Evolutionary conservation across 2,329 filamentous ascomycete genomes (phyloP).

Genomic region (Colletotrichum neosansevieriae): DNA sequence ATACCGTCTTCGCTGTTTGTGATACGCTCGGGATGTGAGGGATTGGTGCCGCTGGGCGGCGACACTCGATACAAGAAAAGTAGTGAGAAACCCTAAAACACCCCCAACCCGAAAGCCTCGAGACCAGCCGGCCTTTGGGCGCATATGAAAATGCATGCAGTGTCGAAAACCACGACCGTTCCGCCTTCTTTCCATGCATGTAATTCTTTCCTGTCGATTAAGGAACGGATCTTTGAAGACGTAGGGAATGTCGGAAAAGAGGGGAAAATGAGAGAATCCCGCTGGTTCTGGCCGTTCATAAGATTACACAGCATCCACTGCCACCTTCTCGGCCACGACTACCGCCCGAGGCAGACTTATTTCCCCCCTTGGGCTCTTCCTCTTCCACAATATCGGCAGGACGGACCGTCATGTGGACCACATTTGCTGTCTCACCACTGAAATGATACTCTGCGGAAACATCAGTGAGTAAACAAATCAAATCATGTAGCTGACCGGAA

Average conservation of each 20-base stretch:
- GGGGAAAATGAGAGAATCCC: neutral
- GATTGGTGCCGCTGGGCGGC: neutral
- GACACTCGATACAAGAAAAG: constrained; percentile 22
- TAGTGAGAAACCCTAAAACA: constrained; percentile 36
- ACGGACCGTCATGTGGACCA: constrained; percentile 94
- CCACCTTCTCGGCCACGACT: constrained; percentile 55
- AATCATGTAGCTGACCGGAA: neutral
- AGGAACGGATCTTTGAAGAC: constrained; percentile 26
- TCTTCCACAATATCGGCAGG: constrained; percentile 88
- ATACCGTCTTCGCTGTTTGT: constrained; percentile 42
- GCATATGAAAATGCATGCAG: constrained; percentile 36
- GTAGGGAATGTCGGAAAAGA: constrained; percentile 4
- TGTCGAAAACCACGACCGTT: constrained; percentile 9
- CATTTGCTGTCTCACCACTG: constrained; percentile 79
- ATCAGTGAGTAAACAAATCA: constrained; percentile 20
- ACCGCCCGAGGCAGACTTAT: constrained; percentile 59
- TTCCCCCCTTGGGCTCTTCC: constrained; percentile 77
- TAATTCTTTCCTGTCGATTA: constrained; percentile 12
- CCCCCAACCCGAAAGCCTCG: constrained; percentile 28
- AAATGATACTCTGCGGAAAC: constrained; percentile 78
- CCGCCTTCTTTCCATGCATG: constrained; percentile 28
- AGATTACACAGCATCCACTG: constrained; percentile 63
- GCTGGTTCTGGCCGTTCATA: constrained; percentile 49
- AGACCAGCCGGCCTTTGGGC: constrained; percentile 34
- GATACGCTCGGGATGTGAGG: constrained; percentile 38